These are phyloP conservation scores for Emericellopsis atlantica DNA, from an alignment of 2,329 filamentous ascomycete species.

Conservation along the genomic window DNA sequence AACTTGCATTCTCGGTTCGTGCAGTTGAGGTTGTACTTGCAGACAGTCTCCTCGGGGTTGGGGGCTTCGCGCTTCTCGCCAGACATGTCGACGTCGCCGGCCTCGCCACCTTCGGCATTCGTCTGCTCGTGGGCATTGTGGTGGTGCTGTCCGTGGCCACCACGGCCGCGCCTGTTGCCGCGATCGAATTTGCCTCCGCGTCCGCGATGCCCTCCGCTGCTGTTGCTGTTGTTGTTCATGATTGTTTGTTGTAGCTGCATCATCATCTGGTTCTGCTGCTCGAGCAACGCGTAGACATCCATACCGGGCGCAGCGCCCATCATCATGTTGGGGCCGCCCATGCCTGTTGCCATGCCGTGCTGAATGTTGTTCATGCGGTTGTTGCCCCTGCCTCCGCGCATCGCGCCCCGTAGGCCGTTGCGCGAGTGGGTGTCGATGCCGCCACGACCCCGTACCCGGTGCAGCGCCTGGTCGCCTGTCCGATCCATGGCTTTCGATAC, in stretches of 20 bases:
- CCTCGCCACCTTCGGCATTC: conserved; percentile 25
- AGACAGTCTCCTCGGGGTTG: conserved; percentile 56
- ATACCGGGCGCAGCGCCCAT: conserved; percentile 33
- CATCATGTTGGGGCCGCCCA: conserved; percentile 32
- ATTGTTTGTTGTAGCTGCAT: conserved; percentile 55
- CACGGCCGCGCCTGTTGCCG: conserved; percentile 28
- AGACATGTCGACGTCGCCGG: conserved; percentile 53
- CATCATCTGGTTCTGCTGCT: conserved; percentile 83
- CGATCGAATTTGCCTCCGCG: conserved; percentile 14
- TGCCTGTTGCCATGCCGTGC: conserved; percentile 31
- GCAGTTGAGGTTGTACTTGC: conserved; percentile 83
- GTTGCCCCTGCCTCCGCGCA: conserved; percentile 32
- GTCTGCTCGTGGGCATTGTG: conserved; percentile 23
- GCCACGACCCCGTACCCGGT: conserved; percentile 61
- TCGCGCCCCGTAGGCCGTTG: conserved; percentile 53
- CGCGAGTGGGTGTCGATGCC: conserved; percentile 71
- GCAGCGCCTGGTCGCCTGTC: conserved; percentile 59
- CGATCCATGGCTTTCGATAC: conserved; percentile 76
- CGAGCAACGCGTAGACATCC: conserved; percentile 62
- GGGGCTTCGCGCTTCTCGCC: conserved; percentile 37
- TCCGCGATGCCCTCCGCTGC: conserved; percentile 33
- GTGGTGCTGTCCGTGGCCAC: conserved; percentile 19
- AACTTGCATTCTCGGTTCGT: conserved; percentile 84
- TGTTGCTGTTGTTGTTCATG: conserved; percentile 31
- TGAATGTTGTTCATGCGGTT: conserved; percentile 34